Evolutionary conservation across 441 rosid genomes (phyloP), one percentile per base, ranked within the genome.

Genomic region (Melastoma candidum): DNA sequence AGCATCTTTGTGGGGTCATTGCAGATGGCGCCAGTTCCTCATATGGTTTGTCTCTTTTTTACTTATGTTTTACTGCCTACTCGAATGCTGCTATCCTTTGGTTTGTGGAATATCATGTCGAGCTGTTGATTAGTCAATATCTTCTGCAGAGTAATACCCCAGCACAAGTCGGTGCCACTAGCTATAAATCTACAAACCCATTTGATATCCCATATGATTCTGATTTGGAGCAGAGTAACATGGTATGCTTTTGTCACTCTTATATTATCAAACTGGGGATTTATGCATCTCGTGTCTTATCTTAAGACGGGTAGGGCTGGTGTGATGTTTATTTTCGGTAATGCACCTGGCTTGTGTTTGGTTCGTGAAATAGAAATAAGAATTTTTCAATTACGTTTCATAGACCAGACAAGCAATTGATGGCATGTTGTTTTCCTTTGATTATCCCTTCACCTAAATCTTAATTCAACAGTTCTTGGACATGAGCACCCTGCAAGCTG

Each of bases 141-240:
- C 22, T 49, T 68, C 51, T 27, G 24, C 78, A 85, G 96, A 87
- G 60, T 66, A 77, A 71, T 53, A 55, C 67, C 57, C 68, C 74
- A 56, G 49, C 68, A 46, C 79, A 66, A 46, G 66, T 60, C 49
- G 59, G 67, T 51, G 69, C 45, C 41, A 11, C 49, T 24, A 54
- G 67, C 51, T 71, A 44, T 51, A 82, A 71, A 68, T 85, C 98
- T 68, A 76, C 61, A 54, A 92, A 92, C 61, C 98, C 98, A 17
- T 92, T 92, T 78, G 98, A 92, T 79, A 70, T 92, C 60, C 86
- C 98, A 26, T 85, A 66, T 71, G 92, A 84, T 69, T 69, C 84
- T 47, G 86, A 75, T 46, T 44, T 65, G 53, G 97, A 78, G 50
- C 75, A 76, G 44, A 67, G 65, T 63, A 72, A 78, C 68, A 67